phyloP scores from a whole-genome alignment of 805 yeast species.

The Debaryomyces tyrocola region DNA sequence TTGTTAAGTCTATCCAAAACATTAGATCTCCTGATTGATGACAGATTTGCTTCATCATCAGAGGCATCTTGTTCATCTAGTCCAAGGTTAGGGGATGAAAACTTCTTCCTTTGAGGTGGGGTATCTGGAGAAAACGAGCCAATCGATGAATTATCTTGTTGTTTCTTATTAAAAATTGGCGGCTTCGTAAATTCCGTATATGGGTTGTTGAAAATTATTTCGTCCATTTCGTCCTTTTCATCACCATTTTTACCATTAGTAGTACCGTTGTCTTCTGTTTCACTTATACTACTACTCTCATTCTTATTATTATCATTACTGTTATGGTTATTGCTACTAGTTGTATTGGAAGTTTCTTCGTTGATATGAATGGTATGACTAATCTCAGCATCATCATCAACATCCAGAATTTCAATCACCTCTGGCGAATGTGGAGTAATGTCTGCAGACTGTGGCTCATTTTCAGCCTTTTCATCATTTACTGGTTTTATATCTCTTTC shows the following conservation, averaged over 20 bases:
- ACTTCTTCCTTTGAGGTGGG: slow-evolving; percentile 16
- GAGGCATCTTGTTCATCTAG: background rate
- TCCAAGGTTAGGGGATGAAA: background rate
- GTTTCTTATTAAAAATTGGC: background rate
- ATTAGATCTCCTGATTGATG: slow-evolving; percentile 31
- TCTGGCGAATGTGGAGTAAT: too few species aligned
- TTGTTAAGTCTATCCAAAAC: slow-evolving; percentile 39
- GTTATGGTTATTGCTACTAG: background rate
- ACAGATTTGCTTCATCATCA: slow-evolving; percentile 8
- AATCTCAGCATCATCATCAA: too few species aligned
- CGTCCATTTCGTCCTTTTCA: background rate
- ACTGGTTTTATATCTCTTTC: too few species aligned
- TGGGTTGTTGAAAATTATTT: background rate
- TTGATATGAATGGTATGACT: background rate
- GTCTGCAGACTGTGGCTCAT: background rate
- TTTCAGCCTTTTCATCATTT: background rate
- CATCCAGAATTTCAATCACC: too few species aligned
- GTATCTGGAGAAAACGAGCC: slow-evolving; percentile 41
- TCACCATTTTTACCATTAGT: background rate
- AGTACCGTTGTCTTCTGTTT: background rate
- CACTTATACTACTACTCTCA: background rate
- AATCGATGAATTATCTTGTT: slow-evolving; percentile 26
- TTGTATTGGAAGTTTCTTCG: background rate
- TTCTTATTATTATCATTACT: background rate
- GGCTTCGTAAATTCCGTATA: background rate